Evolutionary conservation across 1,139 yeast species (phyloP).

Genomic region (Dujonia santamariae): DNA sequence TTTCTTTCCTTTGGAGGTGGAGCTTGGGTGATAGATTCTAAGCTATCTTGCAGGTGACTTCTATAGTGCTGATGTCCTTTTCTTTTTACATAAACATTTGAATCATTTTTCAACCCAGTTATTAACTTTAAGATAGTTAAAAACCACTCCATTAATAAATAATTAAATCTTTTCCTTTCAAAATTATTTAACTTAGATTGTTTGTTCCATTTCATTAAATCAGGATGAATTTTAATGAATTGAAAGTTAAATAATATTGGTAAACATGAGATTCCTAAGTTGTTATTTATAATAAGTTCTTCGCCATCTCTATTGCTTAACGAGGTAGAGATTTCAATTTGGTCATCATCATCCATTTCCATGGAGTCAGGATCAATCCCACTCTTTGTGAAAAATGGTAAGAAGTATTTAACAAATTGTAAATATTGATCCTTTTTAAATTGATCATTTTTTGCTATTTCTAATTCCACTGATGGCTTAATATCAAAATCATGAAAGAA

Average conservation of each 20-base stretch:
- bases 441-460: constrained; percentile 6
- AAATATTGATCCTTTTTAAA: constrained; percentile 8
- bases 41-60: constrained; percentile 5
- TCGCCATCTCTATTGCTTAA: too few relatives aligned
- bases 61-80: constrained; percentile 3
- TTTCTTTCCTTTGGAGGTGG: not conserved
- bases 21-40: constrained; percentile 1
- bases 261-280: constrained; percentile 41
- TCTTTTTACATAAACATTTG: constrained; percentile 10
- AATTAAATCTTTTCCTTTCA: constrained; percentile 16
- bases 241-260: constrained; percentile 40
- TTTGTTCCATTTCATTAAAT: constrained; percentile 9
- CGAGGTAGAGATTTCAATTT: too few relatives aligned
- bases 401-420: constrained; percentile 10
- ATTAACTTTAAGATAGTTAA: constrained; percentile 34
- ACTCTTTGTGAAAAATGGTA: constrained; percentile 20
- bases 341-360: not conserved
- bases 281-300: constrained; percentile 29
- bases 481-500: constrained; percentile 8
- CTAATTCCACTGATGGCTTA: not conserved
- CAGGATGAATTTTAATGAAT: constrained; percentile 21
- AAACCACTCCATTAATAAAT: constrained; percentile 38
- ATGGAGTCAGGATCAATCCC: constrained; percentile 17
- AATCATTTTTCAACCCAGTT: constrained; percentile 18
- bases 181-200: constrained; percentile 10